These are phyloP conservation scores for Entomortierella beljakovae DNA, from an alignment of 192 early-diverging fungal genomes.

Conservation along the genomic window DNA sequence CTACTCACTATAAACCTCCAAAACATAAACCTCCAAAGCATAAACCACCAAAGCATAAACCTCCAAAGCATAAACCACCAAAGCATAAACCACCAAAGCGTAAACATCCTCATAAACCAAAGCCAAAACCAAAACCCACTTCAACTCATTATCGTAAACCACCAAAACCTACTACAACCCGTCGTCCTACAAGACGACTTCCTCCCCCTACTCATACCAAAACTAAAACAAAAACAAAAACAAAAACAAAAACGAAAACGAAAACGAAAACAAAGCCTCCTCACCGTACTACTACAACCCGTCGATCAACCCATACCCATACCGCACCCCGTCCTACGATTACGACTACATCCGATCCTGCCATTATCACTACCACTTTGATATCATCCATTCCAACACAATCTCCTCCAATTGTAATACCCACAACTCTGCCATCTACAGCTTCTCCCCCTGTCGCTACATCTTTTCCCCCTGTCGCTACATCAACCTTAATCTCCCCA, in stretches of 20 bases:
- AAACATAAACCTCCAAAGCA: no score
- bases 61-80: constrained; percentile 4
- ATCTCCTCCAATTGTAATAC: not conserved
- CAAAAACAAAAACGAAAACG: no score
- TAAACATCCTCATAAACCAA: constrained; percentile 15
- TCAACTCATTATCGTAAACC: not conserved
- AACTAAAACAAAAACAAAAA: no score
- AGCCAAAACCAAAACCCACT: not conserved
- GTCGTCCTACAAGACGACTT: not conserved
- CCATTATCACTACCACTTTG: no score
- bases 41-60: constrained; percentile 4
- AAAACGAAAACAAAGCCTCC: no score
- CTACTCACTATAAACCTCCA: not conserved
- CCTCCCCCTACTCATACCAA: no score
- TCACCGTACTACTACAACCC: no score
- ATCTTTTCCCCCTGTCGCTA: not conserved
- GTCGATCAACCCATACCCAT: no score
- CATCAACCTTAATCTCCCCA: not conserved
- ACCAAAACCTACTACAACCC: not conserved
- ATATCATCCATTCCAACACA: not conserved
- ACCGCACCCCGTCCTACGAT: no score
- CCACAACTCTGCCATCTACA: not conserved
- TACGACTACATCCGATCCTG: no score
- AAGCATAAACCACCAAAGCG: constrained; percentile 1
- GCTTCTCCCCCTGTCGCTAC: not conserved